Percentiles rank a stretch among this genome's conserved stretches.
phyloP scores from a whole-genome alignment of 352 stramenopile genomes.

The Phytophthora hybrid region DNA sequence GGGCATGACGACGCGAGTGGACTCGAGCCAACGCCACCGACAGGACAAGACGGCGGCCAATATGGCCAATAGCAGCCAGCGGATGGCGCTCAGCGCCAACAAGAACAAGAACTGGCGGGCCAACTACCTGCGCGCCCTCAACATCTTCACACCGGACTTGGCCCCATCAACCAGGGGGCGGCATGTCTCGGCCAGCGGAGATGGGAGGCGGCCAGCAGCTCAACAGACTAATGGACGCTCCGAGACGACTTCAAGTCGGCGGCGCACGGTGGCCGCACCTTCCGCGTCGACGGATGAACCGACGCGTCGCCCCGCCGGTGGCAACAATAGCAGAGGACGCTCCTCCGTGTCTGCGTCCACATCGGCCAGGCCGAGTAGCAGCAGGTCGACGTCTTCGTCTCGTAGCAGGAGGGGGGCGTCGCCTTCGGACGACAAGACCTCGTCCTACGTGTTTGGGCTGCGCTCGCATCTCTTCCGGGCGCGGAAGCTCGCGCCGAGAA shows the following conservation, averaged over 20 bases:
- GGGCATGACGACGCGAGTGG: conserved; percentile 22
- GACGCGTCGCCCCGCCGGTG: conserved; percentile 10
- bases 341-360: conserved; percentile 9
- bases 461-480: conserved; percentile 48
- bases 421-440: conserved; percentile 31
- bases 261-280: background rate
- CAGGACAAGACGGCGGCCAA: conserved; percentile 14
- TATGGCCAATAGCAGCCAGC: conserved; percentile 33
- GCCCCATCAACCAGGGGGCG: conserved; percentile 28
- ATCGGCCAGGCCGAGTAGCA: conserved; percentile 27
- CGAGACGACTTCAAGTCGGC: conserved; percentile 11
- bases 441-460: conserved; percentile 41
- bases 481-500: conserved; percentile 26
- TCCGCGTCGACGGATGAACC: conserved; percentile 11
- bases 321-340: conserved; percentile 28
- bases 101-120: conserved; percentile 75
- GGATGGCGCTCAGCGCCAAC: conserved; percentile 34
- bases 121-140: conserved; percentile 82
- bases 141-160: conserved; percentile 70
- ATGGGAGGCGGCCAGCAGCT: background rate
- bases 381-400: conserved; percentile 28
- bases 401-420: conserved; percentile 19
- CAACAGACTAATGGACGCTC: conserved; percentile 5
- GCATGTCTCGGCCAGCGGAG: background rate
- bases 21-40: conserved; percentile 6